Conservation (phyloP, 352 stramenopile genomes). For the Phytophthora hibernalis region DNA sequence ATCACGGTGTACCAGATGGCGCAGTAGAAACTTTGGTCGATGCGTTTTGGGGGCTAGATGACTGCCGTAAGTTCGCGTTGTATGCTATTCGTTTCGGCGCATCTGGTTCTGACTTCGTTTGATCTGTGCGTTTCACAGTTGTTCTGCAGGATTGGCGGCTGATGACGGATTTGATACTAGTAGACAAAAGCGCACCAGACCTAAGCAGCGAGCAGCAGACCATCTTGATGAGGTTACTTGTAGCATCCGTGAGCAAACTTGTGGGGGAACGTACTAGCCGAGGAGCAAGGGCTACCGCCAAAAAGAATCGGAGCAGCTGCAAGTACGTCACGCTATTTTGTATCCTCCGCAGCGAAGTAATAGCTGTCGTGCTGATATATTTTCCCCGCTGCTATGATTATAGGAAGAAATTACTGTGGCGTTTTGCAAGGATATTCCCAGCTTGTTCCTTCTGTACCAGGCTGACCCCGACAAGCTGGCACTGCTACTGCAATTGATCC, state of each 20-base stretch:
- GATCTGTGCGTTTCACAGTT: constrained; percentile 53
- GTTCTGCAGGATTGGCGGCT: constrained; percentile 85
- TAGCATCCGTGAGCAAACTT: constrained; percentile 74
- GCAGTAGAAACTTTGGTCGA: constrained; percentile 83
- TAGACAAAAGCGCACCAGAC: constrained; percentile 84
- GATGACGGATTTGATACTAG: constrained; percentile 73
- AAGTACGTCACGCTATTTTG: constrained; percentile 40
- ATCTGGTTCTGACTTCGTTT: constrained; percentile 11
- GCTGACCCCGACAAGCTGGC: constrained; percentile 82
- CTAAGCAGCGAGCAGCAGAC: constrained; percentile 83
- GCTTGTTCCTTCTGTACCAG: constrained; percentile 77
- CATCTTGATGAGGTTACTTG: constrained; percentile 76
- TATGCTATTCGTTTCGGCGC: background rate
- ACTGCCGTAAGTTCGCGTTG: constrained; percentile 73
- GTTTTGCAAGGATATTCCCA: constrained; percentile 86
- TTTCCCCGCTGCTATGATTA: constrained; percentile 3
- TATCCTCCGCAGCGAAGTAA: background rate
- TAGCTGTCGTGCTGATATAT: background rate
- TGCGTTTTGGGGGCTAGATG: constrained; percentile 86
- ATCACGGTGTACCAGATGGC: constrained; percentile 61
- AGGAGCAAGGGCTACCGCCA: constrained; percentile 29
- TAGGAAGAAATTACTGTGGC: constrained; percentile 81
- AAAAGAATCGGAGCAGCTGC: constrained; percentile 63
- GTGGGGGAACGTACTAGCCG: constrained; percentile 40
- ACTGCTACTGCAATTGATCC: constrained; percentile 79